Conservation (phyloP, 169 alveolate species). For the Plasmodium berghei region DNA sequence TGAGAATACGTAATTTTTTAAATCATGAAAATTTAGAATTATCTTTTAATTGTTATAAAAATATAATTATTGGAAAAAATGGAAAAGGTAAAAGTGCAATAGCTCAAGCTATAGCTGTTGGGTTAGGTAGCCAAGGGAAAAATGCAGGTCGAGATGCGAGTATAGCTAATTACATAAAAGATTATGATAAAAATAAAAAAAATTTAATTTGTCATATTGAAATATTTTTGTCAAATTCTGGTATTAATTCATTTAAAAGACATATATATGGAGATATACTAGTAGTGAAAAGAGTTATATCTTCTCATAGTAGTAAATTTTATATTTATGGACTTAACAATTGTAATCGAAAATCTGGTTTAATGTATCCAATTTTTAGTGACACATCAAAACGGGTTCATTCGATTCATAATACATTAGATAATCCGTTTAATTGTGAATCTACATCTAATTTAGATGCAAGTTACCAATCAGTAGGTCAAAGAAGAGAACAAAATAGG, state of each 20-base stretch:
- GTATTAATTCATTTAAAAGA: slow-evolving; percentile 51
- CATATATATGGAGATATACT: slow-evolving; percentile 51
- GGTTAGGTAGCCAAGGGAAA: slow-evolving; percentile 85
- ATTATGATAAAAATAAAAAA: slow-evolving; percentile 84
- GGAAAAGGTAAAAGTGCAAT: slow-evolving; percentile 90
- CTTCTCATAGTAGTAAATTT: slow-evolving; percentile 64
- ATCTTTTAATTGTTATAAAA: slow-evolving; percentile 80
- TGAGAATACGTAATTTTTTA: slow-evolving; percentile 81
- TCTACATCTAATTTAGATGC: background rate
- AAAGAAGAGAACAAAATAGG: background rate
- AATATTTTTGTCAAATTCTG: slow-evolving; percentile 60
- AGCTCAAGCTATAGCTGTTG: slow-evolving; percentile 87
- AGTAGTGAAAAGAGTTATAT: slow-evolving; percentile 26
- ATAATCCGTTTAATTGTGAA: slow-evolving; percentile 6
- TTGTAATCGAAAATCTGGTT: slow-evolving; percentile 12
- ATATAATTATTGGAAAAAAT: slow-evolving; percentile 85
- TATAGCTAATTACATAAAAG: slow-evolving; percentile 82
- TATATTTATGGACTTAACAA: slow-evolving; percentile 40
- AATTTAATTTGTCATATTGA: slow-evolving; percentile 25
- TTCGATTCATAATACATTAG: slow-evolving; percentile 41
- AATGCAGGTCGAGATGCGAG: slow-evolving; percentile 84
- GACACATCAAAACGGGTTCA: slow-evolving; percentile 35
- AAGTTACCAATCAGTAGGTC: too few relatives aligned
- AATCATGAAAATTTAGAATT: slow-evolving; percentile 85
- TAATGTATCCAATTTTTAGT: background rate